Conservation (phyloP, 2,329 filamentous ascomycete genomes). For the Cladosporium sp. region DNA sequence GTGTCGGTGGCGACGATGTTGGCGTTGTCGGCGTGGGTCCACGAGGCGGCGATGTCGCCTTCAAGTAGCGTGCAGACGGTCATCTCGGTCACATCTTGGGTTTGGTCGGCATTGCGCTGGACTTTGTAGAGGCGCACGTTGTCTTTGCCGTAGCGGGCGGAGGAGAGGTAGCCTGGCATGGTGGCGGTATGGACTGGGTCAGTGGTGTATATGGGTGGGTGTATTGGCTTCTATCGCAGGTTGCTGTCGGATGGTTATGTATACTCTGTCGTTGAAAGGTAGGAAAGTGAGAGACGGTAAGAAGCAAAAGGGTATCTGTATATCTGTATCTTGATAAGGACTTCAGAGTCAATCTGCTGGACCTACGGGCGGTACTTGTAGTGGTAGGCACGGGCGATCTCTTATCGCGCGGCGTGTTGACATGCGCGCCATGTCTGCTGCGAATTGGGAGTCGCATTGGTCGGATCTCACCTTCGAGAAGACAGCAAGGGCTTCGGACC, state of each 20-base stretch:
- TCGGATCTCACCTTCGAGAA: constrained; percentile 7
- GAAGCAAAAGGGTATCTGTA: not conserved
- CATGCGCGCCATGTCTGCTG: constrained; percentile 9
- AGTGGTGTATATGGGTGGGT: not conserved
- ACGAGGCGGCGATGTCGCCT: constrained; percentile 85
- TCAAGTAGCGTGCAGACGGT: constrained; percentile 91
- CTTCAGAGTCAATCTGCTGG: not conserved
- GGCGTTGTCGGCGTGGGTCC: constrained; percentile 91
- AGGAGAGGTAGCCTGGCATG: constrained; percentile 51
- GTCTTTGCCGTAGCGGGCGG: constrained; percentile 87
- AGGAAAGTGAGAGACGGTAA: not conserved
- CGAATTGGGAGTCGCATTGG: constrained; percentile 10
- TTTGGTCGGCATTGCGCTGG: constrained; percentile 73
- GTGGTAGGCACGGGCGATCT: constrained; percentile 5
- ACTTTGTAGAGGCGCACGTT: constrained; percentile 98
- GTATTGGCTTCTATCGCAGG: not conserved
- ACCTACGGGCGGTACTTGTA: constrained; percentile 20
- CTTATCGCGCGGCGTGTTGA: constrained; percentile 21
- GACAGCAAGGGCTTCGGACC: constrained; percentile 21
- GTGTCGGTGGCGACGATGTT: constrained; percentile 95
- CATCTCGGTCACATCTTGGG: constrained; percentile 90
- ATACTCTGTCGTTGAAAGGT: not conserved
- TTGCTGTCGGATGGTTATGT: constrained; percentile 6
- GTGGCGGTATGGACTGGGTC: constrained; percentile 14
- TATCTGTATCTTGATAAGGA: constrained; percentile 9